Percentiles rank a stretch among this genome's conserved stretches.
phyloP scores from a whole-genome alignment of 2,329 filamentous ascomycete species.

The Aspergillus udagawae region DNA sequence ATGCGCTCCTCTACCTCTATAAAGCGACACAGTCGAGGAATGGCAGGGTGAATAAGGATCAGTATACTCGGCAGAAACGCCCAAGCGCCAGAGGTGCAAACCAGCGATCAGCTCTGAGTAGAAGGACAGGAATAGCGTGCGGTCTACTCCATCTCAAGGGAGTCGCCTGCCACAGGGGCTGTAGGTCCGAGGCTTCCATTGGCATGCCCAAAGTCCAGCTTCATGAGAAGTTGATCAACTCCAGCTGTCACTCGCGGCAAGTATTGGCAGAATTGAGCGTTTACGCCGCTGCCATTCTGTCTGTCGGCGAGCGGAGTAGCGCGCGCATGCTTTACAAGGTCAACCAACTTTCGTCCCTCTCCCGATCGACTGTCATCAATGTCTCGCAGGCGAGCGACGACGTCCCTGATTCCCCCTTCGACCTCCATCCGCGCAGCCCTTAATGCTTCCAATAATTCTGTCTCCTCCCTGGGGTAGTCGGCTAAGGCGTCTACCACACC shows the following conservation, averaged over 20 bases:
- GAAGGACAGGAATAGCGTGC: background rate
- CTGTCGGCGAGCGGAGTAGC: conserved; percentile 25
- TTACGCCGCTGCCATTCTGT: conserved; percentile 16
- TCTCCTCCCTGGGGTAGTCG: conserved; percentile 69
- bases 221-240: conserved; percentile 84
- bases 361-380: conserved; percentile 56
- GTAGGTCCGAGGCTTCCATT: conserved; percentile 13
- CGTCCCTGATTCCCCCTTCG: conserved; percentile 61
- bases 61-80: background rate
- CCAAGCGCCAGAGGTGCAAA: background rate
- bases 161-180: background rate
- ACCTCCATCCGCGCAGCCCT: conserved; percentile 61
- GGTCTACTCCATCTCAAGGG: conserved; percentile 6
- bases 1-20: background rate
- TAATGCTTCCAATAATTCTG: conserved; percentile 62
- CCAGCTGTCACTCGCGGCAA: conserved; percentile 70
- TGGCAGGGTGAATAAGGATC: background rate
- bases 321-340: conserved; percentile 24
- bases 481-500: conserved; percentile 74
- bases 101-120: background rate
- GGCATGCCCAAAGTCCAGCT: conserved; percentile 62
- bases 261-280: conserved; percentile 46
- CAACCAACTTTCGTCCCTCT: conserved; percentile 34
- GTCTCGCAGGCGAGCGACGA: conserved; percentile 54
- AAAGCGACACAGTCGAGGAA: background rate